Conservation (phyloP, 169 alveolate genomes). For the Babesia caballi region DNA sequence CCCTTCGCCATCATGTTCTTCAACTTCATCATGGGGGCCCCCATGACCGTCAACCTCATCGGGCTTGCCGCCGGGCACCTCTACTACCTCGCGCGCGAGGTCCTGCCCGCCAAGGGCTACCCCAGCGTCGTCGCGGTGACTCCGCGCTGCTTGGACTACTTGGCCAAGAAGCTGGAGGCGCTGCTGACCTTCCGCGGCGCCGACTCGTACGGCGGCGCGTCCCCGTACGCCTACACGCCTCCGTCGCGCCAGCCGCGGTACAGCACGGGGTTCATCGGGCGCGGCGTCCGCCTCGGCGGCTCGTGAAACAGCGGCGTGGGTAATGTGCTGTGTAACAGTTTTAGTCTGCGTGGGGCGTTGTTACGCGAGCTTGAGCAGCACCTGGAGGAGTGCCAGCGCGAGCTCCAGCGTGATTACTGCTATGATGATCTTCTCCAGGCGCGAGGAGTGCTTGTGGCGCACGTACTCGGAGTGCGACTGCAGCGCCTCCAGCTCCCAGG, state of each 20-base stretch:
- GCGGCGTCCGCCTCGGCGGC: constrained; percentile 78
- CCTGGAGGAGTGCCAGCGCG: constrained; percentile 52
- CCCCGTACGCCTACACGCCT: constrained; percentile 22
- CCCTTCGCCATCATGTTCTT: constrained; percentile 84
- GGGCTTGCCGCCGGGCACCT: constrained; percentile 85
- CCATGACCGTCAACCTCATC: constrained; percentile 81
- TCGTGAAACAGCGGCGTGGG: too few species aligned
- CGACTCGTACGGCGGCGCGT: background rate
- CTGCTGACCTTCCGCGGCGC: constrained; percentile 3
- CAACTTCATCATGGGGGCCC: constrained; percentile 84
- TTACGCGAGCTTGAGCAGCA: background rate
- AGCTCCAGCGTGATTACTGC: constrained; percentile 68
- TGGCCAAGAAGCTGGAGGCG: constrained; percentile 67
- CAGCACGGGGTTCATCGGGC: constrained; percentile 72
- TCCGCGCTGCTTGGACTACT: constrained; percentile 70
- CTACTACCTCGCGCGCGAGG: constrained; percentile 79
- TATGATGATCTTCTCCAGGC: constrained; percentile 71
- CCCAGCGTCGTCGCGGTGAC: constrained; percentile 65
- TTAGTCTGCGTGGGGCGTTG: background rate
- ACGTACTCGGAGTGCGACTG: constrained; percentile 72
- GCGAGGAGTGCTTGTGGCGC: constrained; percentile 71
- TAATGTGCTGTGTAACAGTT: too few species aligned
- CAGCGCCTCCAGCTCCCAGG: constrained; percentile 71
- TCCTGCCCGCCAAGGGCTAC: constrained; percentile 78
- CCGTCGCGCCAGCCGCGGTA: constrained; percentile 14